Evolutionary conservation across 257 asterid genomes (phyloP).

Genomic region (Jaltomata sinuosa): DNA sequence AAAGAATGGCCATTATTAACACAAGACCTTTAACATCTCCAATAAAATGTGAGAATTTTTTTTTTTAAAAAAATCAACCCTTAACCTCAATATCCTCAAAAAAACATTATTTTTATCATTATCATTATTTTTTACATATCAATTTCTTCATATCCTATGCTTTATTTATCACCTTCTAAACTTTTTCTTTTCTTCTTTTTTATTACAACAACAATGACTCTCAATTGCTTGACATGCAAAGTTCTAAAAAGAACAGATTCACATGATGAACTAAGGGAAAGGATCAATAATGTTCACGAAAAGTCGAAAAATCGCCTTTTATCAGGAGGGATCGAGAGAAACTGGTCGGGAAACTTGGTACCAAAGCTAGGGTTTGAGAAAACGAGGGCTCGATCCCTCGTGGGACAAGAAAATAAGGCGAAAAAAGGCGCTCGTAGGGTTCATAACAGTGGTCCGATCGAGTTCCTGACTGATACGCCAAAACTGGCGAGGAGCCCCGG

Average conservation of each 20-base stretch:
- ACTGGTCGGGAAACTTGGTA: conserved; percentile 26
- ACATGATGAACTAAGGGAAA: not conserved
- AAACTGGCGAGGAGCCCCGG: conserved; percentile 39
- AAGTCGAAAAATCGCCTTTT: not conserved
- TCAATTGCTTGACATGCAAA: conserved; percentile 13
- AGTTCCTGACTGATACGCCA: conserved; percentile 7
- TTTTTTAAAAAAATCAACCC: not conserved
- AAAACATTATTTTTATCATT: not conserved
- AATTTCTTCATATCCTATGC: not conserved
- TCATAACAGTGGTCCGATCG: conserved; percentile 14
- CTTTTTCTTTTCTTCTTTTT: not conserved
- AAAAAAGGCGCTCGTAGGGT: not conserved
- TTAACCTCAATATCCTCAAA: not conserved
- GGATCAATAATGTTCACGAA: not conserved
- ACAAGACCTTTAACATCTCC: not conserved
- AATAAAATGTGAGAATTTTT: not conserved
- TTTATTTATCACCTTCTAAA: not conserved
- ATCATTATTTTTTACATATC: not conserved
- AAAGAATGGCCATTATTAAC: not conserved
- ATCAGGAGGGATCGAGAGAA: conserved; percentile 7
- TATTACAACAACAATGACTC: conserved; percentile 10
- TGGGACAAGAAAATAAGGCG: not conserved
- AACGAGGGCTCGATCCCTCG: not conserved
- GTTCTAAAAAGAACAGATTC: conserved; percentile 9
- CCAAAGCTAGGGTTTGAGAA: not conserved